Percentiles rank a stretch among this genome's conserved stretches.
Evolutionary conservation across 2,329 filamentous ascomycete genomes (phyloP).

Genomic region (Ceratocystis cacaofunesta): DNA sequence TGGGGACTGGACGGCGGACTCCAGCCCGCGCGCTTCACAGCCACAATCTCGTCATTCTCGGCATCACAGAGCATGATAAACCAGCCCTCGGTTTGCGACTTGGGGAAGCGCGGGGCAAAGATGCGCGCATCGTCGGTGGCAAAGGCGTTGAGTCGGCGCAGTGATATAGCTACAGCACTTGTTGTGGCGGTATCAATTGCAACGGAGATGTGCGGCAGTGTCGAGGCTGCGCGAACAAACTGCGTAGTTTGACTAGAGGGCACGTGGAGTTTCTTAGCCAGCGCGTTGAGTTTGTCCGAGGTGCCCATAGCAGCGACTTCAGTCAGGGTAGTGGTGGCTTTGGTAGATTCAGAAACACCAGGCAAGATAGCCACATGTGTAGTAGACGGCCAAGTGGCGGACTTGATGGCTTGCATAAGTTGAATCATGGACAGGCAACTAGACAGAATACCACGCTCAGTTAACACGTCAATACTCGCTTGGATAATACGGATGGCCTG

Average conservation of each 20-base stretch:
- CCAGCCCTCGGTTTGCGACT: slow-evolving; percentile 86
- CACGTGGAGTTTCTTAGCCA: slow-evolving; percentile 39
- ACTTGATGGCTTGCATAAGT: slow-evolving; percentile 84
- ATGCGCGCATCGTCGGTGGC: slow-evolving; percentile 55
- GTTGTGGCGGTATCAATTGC: slow-evolving; percentile 29
- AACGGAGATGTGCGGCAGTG: slow-evolving; percentile 55
- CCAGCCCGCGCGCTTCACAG: slow-evolving; percentile 79
- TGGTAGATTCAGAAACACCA: slow-evolving; percentile 37
- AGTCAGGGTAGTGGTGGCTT: slow-evolving; percentile 29
- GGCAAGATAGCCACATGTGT: slow-evolving; percentile 67
- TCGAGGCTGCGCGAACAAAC: slow-evolving; percentile 44
- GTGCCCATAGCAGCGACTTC: slow-evolving; percentile 27
- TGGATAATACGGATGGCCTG: slow-evolving; percentile 95
- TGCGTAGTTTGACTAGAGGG: slow-evolving; percentile 29
- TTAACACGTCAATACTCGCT: slow-evolving; percentile 82
- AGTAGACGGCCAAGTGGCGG: slow-evolving; percentile 78
- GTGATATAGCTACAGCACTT: slow-evolving; percentile 41
- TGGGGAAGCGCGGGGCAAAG: slow-evolving; percentile 80
- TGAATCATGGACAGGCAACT: slow-evolving; percentile 70
- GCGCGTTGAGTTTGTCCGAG: slow-evolving; percentile 20
- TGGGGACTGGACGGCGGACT: slow-evolving; percentile 19
- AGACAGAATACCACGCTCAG: slow-evolving; percentile 70
- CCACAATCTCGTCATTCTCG: slow-evolving; percentile 60
- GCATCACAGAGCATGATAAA: slow-evolving; percentile 65
- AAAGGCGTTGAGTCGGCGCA: slow-evolving; percentile 53